Percentiles rank a stretch among this genome's conserved stretches.
Conservation (phyloP, 495 filamentous ascomycete genomes). For the Friedmanniomyces simplex region DNA sequence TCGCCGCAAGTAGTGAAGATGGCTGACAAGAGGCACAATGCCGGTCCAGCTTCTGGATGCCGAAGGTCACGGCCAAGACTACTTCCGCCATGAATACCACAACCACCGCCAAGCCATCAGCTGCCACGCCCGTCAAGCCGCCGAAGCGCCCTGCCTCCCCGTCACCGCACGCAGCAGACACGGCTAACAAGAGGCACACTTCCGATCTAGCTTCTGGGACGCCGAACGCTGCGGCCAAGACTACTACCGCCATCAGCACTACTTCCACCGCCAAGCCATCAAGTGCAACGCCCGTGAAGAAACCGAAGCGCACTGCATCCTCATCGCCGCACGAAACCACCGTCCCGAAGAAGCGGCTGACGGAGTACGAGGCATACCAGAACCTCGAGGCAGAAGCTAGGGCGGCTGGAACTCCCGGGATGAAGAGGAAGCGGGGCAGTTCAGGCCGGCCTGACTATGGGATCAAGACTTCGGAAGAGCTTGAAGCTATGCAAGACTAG, state of each 20-base stretch:
- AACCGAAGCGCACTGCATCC: neutral
- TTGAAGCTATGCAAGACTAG: neutral
- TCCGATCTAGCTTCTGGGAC: too few species aligned
- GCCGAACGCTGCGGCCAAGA: too few species aligned
- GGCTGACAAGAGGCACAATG: neutral
- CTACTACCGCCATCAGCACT: too few species aligned
- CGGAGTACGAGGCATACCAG: neutral
- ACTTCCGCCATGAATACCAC: too few species aligned
- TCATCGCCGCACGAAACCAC: neutral
- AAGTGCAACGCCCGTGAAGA: neutral
- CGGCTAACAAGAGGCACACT: too few species aligned
- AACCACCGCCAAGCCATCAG: too few species aligned
- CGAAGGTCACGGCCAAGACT: too few species aligned
- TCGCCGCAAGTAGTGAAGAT: neutral
- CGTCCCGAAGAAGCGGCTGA: neutral
- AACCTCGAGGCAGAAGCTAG: neutral
- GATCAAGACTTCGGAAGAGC: neutral
- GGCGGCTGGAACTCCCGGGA: neutral
- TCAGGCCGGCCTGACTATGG: neutral
- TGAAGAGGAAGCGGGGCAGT: neutral
- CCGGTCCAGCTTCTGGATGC: too few species aligned
- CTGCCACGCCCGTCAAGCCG: too few species aligned
- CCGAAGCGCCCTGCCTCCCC: too few species aligned
- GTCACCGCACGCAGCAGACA: too few species aligned
- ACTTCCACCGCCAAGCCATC: too few species aligned